Evolutionary conservation across 176 grass and related monocot genomes (phyloP).

Genomic region (Thalia dealbata): DNA sequence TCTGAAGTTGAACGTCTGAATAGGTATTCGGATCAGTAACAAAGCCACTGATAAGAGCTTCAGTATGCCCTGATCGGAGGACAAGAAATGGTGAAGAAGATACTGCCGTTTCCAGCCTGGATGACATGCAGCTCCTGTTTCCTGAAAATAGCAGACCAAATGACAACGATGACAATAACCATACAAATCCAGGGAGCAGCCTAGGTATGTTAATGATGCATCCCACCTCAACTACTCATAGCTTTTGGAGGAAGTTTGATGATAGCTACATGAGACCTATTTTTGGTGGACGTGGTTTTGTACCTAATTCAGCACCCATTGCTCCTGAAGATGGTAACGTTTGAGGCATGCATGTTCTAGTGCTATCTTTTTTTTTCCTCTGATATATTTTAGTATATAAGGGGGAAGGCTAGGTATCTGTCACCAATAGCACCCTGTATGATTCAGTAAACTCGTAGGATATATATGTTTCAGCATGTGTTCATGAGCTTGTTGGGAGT

Average conservation of each 20-base stretch:
- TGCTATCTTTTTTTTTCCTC: not conserved
- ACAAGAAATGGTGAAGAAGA: slow-evolving; percentile 2
- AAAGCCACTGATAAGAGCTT: slow-evolving; percentile 6
- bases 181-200: not conserved
- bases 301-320: not conserved
- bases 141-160: slow-evolving; percentile 1
- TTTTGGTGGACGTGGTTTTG: slow-evolving; percentile 21
- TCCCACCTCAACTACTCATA: slow-evolving; percentile 12
- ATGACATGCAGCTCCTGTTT: slow-evolving; percentile 6
- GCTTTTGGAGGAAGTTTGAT: slow-evolving; percentile 16
- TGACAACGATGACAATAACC: not conserved
- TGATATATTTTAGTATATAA: not conserved
- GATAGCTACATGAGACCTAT: slow-evolving; percentile 16
- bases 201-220: slow-evolving; percentile 10
- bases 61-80: not conserved
- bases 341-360: not conserved
- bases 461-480: no score
- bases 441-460: no score
- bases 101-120: not conserved
- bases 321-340: not conserved
- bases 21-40: slow-evolving; percentile 16
- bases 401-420: no score
- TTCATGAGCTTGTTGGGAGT: no score
- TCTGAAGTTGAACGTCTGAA: not conserved
- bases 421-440: no score